Evolutionary conservation across 768 basidiomycete species (phyloP), one percentile per base, ranked within the genome.

Genomic region (Lactarius psammicola): DNA sequence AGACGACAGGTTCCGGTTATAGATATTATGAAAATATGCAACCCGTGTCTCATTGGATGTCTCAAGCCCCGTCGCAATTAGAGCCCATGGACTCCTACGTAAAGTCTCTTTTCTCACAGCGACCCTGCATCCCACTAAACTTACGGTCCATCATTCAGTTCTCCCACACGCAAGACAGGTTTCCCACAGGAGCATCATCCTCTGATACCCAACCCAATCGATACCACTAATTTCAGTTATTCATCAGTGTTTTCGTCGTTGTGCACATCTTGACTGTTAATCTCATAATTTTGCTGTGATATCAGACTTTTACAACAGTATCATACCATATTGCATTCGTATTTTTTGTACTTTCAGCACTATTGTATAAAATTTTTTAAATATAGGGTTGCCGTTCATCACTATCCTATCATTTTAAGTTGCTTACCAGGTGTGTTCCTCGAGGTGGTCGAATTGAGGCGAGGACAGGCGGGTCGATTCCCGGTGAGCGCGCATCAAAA

Each of bases 71-170:
- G 62, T 74, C 79, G 31, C 78, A 82, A 23, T 69, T 82, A 59
- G 83, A 87, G 69, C 78, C 83, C 17, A 79, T 87, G 73, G 86
- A 90, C 55, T 75, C 87, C 63, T 90, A 84, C 74, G 90, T 92
- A 75, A 78, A 87, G 42, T 38, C 78, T 5, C 8, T 31, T 56
- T 2, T 40, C 40, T 54, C 42, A 60, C 62, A 53, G 56, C 64
- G 55, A 28, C 60, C 4, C 28, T 42, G 36, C 11, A 26, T 31
- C 36, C 49, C n/a, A n/a, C 62, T 57, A 34, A 64, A 55, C 56
- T n/a, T n/a, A 44, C 38, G n/a, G 23, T 61, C 46, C 46, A 28
- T 26, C 3, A 34, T 49, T n/a, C 65, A 80, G 77, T 80, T 77
- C 71, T 76, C 74, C 62, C 72, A 75, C 67, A 72, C 73, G 46